Evolutionary conservation across 345 rosid genomes (phyloP).

Genomic region (Streptanthus diversifolius): DNA sequence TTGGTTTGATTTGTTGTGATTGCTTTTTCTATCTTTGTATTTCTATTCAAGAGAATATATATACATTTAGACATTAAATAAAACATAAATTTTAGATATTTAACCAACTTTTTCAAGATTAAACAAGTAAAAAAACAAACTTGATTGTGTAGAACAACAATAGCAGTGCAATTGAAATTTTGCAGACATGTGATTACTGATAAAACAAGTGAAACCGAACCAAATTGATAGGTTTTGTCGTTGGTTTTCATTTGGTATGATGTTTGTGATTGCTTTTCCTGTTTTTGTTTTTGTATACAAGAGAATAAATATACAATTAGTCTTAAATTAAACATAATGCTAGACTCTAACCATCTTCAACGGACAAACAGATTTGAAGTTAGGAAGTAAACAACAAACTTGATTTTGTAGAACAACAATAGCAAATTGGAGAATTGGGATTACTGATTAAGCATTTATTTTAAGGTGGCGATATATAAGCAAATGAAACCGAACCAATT

Average conservation of each 20-base stretch:
- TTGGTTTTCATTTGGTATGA: slow-evolving; percentile 3
- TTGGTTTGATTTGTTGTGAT: slow-evolving; percentile 24
- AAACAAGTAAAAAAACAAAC: background rate
- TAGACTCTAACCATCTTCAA: background rate
- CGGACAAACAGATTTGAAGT: background rate
- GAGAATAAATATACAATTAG: background rate
- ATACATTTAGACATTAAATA: background rate
- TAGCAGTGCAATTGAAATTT: too few relatives aligned
- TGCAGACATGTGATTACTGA: too few relatives aligned
- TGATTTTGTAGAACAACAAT: too few relatives aligned
- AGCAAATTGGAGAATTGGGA: background rate
- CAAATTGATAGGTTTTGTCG: background rate
- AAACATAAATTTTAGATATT: background rate
- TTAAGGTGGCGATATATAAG: too few relatives aligned
- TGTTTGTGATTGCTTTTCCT: slow-evolving; percentile 8
- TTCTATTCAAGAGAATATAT: background rate
- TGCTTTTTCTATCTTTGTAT: background rate
- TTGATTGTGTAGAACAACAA: background rate
- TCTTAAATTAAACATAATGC: background rate
- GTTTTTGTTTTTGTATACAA: background rate
- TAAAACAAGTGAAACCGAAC: too few relatives aligned
- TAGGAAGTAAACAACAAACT: background rate
- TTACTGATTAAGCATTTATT: too few relatives aligned
- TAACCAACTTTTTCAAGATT: background rate
- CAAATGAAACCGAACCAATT: background rate